Evolutionary conservation across 1,284 basidiomycete genomes (phyloP), one percentile per base, ranked within the genome.

Genomic region (Apiotrichum mycotoxinovorans): DNA sequence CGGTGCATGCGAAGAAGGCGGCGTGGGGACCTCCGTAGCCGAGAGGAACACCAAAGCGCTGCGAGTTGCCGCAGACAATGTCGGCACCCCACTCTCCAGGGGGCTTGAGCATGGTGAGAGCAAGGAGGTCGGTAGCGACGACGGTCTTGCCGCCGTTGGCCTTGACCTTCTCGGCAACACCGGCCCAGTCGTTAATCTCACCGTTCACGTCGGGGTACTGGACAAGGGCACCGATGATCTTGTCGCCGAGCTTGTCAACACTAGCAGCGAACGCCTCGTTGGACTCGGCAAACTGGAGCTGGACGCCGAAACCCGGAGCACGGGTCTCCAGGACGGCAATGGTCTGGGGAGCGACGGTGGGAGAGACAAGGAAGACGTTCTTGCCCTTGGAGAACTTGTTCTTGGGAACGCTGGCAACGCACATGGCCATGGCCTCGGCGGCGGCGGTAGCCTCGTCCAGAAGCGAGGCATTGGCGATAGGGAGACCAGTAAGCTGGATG

Each of bases 11-110:
- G 73, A 98, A 98, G 84, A 98, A 98, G 10, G 90, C 93, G 18
- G 88, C 93, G 70, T 95, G 91, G 23, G 91, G 91, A 23, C 91
- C 91, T 61, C 91, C 91, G 72, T 91, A 94, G 30, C 91, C 91
- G 51, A 85, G 83, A 30, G 91, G 90, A 27, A 94, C 91, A 73
- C 69, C 95, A 70, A 98, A 98, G 42, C 95, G 86, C 44, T 89
- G 94, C 37, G 92, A 90, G 75, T 95, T 98, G 42, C 95, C 95
- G 52, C 95, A 81, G 3, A 93, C 94, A 64, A 98, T 87, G 76
- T 98, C 95, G 35, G 93, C 94, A 49, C 95, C 95, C 91, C 95
- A 98, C 81, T 98, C 95, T 57, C 95, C 95, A 14, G 95, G 95
- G 25, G 95, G 91, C 72, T 90, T 92, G 67, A 98, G 83, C 83